phyloP scores from a whole-genome alignment of 768 basidiomycete genomes.

The button mushroom (Agaricus bisporus) region DNA sequence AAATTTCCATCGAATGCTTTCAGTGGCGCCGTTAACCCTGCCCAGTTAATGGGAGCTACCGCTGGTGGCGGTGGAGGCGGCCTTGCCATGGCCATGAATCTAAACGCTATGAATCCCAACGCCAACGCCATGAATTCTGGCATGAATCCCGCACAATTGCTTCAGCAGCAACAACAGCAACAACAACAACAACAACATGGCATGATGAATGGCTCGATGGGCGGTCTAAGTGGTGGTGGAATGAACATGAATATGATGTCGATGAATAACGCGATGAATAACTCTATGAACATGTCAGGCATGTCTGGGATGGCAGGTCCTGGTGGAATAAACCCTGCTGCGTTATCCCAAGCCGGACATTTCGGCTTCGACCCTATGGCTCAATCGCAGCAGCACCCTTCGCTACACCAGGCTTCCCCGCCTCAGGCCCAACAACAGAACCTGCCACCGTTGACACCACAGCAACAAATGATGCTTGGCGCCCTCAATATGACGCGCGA shows the following conservation, averaged over 20 bases:
- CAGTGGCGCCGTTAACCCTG: slow-evolving; percentile 8
- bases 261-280: slow-evolving; percentile 3
- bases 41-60: slow-evolving; percentile 7
- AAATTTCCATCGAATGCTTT: slow-evolving; percentile 6
- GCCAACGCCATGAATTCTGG: neutral
- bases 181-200: slow-evolving; percentile 4
- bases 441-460: neutral
- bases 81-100: slow-evolving; percentile 6
- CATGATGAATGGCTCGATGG: slow-evolving; percentile 9
- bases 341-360: slow-evolving; percentile 6
- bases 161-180: slow-evolving; percentile 9
- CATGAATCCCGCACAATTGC: slow-evolving; percentile 5
- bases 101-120: slow-evolving; percentile 3
- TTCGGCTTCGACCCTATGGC: slow-evolving; percentile 12
- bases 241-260: slow-evolving; percentile 10
- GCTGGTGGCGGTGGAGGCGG: slow-evolving; percentile 6
- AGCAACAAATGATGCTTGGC: slow-evolving; percentile 16
- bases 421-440: slow-evolving; percentile 6
- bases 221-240: neutral
- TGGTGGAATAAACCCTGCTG: slow-evolving; percentile 9
- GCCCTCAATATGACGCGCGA: slow-evolving; percentile 23
- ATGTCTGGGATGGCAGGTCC: slow-evolving; percentile 1
- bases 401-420: slow-evolving; percentile 13
- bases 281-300: neutral
- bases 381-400: slow-evolving; percentile 14